phyloP scores from a whole-genome alignment of 202 grass and related monocot species.

The Zoysia matrella region DNA sequence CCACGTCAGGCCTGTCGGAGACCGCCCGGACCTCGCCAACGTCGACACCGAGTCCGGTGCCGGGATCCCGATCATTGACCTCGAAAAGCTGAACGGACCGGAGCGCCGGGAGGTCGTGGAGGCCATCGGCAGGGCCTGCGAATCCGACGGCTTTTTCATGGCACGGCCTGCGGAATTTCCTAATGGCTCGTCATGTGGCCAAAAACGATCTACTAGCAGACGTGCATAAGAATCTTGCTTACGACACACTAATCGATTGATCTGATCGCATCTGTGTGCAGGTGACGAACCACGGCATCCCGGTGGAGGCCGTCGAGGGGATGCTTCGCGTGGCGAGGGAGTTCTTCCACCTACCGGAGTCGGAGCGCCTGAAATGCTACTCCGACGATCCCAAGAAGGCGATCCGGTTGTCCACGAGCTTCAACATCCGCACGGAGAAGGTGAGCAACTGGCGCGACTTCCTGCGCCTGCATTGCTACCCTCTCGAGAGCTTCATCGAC shows the following conservation, averaged over 20 bases:
- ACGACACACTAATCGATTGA: no score
- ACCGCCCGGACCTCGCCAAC: conserved; percentile 61
- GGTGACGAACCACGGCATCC: conserved; percentile 84
- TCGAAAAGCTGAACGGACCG: conserved; percentile 44
- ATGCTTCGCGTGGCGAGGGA: conserved; percentile 74
- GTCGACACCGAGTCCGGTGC: conserved; percentile 49
- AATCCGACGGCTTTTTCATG: conserved; percentile 78
- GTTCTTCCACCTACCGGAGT: conserved; percentile 92
- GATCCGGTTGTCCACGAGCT: conserved; percentile 85
- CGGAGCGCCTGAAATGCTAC: conserved; percentile 91
- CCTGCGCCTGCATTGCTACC: conserved; percentile 84
- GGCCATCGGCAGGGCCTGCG: conserved; percentile 69
- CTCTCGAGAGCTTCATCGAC: conserved; percentile 69
- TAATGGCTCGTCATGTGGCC: no score
- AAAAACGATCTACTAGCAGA: no score
- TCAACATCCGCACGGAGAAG: conserved; percentile 92
- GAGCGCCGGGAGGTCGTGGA: conserved; percentile 48
- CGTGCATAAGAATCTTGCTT: no score
- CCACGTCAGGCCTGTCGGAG: conserved; percentile 60
- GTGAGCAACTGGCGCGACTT: conserved; percentile 88
- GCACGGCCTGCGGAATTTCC: no score
- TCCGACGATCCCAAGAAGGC: conserved; percentile 85
- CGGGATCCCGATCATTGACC: conserved; percentile 71
- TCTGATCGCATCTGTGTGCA: not conserved
- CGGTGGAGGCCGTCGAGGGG: conserved; percentile 46